Evolutionary conservation across 805 yeast genomes (phyloP), one percentile per base, ranked within the genome.

Genomic region (Candida orba): DNA sequence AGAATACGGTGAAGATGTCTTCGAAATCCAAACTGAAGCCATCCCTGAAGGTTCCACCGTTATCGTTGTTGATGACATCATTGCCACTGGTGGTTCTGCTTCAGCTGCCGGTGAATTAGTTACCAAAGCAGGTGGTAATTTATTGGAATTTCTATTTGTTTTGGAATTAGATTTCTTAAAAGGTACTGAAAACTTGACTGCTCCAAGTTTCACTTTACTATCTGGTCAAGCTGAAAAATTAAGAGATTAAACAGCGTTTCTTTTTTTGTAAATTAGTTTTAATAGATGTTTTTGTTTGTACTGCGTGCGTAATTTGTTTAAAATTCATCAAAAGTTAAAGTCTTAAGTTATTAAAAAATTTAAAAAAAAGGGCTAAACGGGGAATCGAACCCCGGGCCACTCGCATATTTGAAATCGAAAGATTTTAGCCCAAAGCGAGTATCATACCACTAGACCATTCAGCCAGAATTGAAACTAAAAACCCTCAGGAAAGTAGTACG

Each of bases 11-110:
- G 68, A 72, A 48, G 99, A 93, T 67, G 75, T 69, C 42, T 88
- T 93, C 61, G 95, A 89, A 64, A 79, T 93, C 66, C 99, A 93
- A 71, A 71, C 73, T 50, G 90, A 76, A 44, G 79, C 91, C 32
- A 79, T 93, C 52, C 83, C 87, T 52, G 73, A 74, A 49, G 95
- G 91, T 33, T 76, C 95, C 39, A 84, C 75, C 46, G 93, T 93
- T 25, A 69, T 91, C 33, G 75, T 93, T 52, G 95, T 93, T 33
- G 99, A 93, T 66, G 99, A 93, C 60, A 89, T 93, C 57, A 84
- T 93, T 62, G 99, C 99, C 40, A 93, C 99, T 33, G 98, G 98
- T 50, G 99, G 99, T 34, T 84, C 95, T 54, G 99, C 99, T 23
- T 67, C 69, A 44, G 96, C 95, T 47, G 98, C 98, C 35, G 97